phyloP scores from a whole-genome alignment of 1,284 basidiomycete genomes.

The Vanrija pseudolonga region DNA sequence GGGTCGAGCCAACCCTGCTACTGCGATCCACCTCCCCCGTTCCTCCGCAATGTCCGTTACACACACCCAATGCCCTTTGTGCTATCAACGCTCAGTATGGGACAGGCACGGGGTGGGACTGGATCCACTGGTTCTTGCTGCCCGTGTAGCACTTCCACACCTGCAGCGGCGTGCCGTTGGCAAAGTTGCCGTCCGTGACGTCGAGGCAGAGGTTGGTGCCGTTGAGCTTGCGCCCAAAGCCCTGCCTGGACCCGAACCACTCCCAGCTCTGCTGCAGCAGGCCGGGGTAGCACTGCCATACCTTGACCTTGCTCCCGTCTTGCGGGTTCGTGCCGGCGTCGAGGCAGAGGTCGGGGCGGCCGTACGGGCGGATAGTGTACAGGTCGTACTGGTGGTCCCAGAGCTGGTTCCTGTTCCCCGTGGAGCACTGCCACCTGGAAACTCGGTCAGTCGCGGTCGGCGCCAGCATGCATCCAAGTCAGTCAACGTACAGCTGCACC shows the following conservation, averaged over 20 bases:
- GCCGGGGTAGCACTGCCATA: slow-evolving; percentile 13
- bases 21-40: too few species aligned
- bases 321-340: not conserved
- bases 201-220: slow-evolving; percentile 28
- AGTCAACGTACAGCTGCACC: slow-evolving; percentile 8
- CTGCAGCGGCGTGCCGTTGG: slow-evolving; percentile 33
- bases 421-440: not conserved
- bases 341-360: too few species aligned
- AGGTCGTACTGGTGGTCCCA: not conserved
- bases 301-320: slow-evolving; percentile 4
- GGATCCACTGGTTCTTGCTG: slow-evolving; percentile 41
- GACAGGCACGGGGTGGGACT: too few species aligned
- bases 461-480: too few species aligned
- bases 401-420: slow-evolving; percentile 1
- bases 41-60: too few species aligned
- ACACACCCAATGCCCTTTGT: too few species aligned
- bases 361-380: too few species aligned
- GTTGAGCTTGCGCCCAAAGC: too few species aligned
- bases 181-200: slow-evolving; percentile 24
- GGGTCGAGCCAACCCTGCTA: too few species aligned
- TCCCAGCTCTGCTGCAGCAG: slow-evolving; percentile 9
- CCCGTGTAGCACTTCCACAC: slow-evolving; percentile 32
- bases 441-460: not conserved
- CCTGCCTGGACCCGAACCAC: not conserved
- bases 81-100: too few species aligned